These are phyloP conservation scores for Camellia granthamiana DNA, from an alignment of 148 eudicot genomes.

Conservation along the genomic window DNA sequence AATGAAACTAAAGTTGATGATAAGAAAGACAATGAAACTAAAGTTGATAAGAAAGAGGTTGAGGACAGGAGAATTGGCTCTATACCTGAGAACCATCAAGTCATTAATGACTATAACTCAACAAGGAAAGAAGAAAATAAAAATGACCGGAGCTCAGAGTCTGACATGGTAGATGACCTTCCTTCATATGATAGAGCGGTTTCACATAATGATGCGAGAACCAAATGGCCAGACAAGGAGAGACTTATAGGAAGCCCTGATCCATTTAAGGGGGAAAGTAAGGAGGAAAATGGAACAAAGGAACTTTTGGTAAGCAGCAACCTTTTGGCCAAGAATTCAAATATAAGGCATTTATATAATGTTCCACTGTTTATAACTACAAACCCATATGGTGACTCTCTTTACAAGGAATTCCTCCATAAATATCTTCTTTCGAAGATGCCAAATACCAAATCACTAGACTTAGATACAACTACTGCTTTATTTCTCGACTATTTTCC, in stretches of 20 bases:
- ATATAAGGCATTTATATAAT: slow-evolving; percentile 15
- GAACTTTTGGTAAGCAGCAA: slow-evolving; percentile 21
- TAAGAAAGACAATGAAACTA: slow-evolving; percentile 24
- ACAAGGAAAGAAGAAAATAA: slow-evolving; percentile 25
- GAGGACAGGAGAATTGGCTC: slow-evolving; percentile 24
- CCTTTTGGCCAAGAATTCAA: slow-evolving; percentile 19
- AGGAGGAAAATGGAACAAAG: slow-evolving; percentile 16
- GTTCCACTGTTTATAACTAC: slow-evolving; percentile 27
- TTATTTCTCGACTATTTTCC: slow-evolving; percentile 68
- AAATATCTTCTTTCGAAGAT: slow-evolving; percentile 48
- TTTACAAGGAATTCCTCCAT: slow-evolving; percentile 47
- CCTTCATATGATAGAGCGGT: slow-evolving; percentile 24
- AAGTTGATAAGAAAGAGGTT: slow-evolving; percentile 26
- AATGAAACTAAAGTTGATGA: slow-evolving; percentile 21
- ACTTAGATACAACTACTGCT: slow-evolving; percentile 42
- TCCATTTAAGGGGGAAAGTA: slow-evolving; percentile 14
- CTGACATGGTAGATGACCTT: slow-evolving; percentile 19
- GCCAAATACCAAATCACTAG: slow-evolving; percentile 32
- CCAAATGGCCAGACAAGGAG: slow-evolving; percentile 25
- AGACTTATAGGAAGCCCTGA: slow-evolving; percentile 20
- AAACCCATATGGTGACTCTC: slow-evolving; percentile 36
- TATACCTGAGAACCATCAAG: slow-evolving; percentile 18
- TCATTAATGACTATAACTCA: slow-evolving; percentile 21
- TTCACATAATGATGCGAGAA: slow-evolving; percentile 47
- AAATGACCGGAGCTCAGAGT: slow-evolving; percentile 14